Percentiles rank a stretch among this genome's conserved stretches.
Conservation (phyloP, 225 moss, liverwort and hornwort species). For the Ulota crispa region DNA sequence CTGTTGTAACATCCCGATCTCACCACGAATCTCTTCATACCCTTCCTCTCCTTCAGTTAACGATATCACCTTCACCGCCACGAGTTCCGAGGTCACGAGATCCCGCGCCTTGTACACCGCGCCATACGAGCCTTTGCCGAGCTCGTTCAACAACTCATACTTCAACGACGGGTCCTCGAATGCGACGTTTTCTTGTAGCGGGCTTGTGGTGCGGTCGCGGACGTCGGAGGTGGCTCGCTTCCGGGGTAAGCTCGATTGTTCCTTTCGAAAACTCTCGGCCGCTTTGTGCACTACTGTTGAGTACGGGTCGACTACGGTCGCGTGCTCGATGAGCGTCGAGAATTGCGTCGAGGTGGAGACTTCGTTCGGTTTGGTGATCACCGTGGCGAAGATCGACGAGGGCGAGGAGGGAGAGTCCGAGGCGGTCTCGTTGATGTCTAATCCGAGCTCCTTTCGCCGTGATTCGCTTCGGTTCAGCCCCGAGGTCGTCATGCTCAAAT, state of each 20-base stretch:
- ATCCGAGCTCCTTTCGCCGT: slow-evolving; percentile 24
- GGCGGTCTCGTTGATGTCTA: background rate
- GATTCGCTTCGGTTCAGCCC: slow-evolving; percentile 27
- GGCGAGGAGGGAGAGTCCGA: slow-evolving; percentile 47
- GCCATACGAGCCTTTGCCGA: slow-evolving; percentile 95
- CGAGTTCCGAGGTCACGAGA: slow-evolving; percentile 85
- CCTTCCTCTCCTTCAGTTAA: slow-evolving; percentile 97
- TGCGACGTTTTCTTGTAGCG: slow-evolving; percentile 66
- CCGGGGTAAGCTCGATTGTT: slow-evolving; percentile 1
- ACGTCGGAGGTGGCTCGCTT: slow-evolving; percentile 26
- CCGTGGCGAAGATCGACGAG: slow-evolving; percentile 71
- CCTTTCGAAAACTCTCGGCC: slow-evolving; percentile 54
- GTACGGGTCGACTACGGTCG: slow-evolving; percentile 47
- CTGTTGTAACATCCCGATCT: slow-evolving; percentile 98
- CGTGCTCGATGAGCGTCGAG: slow-evolving; percentile 79
- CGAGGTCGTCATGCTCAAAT: slow-evolving; percentile 13
- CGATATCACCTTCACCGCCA: slow-evolving; percentile 98
- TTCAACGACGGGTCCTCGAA: slow-evolving; percentile 90
- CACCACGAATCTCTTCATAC: slow-evolving; percentile 96
- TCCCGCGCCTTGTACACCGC: slow-evolving; percentile 99
- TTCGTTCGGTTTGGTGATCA: slow-evolving; percentile 75
- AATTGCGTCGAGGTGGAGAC: slow-evolving; percentile 59
- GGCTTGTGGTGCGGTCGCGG: slow-evolving; percentile 61
- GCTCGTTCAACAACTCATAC: slow-evolving; percentile 91
- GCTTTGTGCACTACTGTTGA: slow-evolving; percentile 66